Evolutionary conservation across 2,329 filamentous ascomycete genomes (phyloP).

Genomic region (Claviceps digitariae): DNA sequence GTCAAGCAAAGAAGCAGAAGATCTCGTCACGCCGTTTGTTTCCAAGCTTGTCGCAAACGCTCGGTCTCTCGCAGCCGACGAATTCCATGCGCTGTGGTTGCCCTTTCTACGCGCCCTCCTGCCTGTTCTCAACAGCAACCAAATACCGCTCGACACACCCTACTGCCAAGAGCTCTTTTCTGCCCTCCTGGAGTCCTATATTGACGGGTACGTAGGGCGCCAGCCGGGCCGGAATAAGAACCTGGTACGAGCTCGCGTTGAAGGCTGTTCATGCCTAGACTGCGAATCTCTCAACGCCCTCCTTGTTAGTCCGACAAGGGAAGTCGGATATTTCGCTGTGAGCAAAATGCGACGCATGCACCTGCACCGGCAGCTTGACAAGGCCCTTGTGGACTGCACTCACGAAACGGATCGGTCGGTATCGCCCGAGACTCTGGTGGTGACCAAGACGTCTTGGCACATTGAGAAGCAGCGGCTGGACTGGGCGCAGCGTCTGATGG

Average conservation of each 20-base stretch:
- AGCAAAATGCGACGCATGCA: slow-evolving; percentile 9
- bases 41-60: slow-evolving; percentile 9
- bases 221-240: slow-evolving; percentile 5
- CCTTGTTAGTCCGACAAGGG: slow-evolving; percentile 7
- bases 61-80: slow-evolving; percentile 4
- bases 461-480: slow-evolving; percentile 3
- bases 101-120: slow-evolving; percentile 15
- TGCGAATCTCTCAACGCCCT: slow-evolving; percentile 16
- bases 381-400: slow-evolving; percentile 8
- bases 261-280: slow-evolving; percentile 12
- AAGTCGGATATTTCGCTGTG: neutral
- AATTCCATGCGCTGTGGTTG: slow-evolving; percentile 16
- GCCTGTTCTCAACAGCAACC: slow-evolving; percentile 3
- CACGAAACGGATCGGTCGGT: slow-evolving; percentile 8
- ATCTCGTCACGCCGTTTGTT: slow-evolving; percentile 10
- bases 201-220: slow-evolving; percentile 11
- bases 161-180: slow-evolving; percentile 14
- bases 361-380: slow-evolving; percentile 10
- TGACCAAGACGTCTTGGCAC: slow-evolving; percentile 12
- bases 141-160: slow-evolving; percentile 5
- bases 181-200: slow-evolving; percentile 10
- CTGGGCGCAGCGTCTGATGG: neutral
- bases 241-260: slow-evolving; percentile 2
- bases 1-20: slow-evolving; percentile 6
- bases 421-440: slow-evolving; percentile 9